phyloP scores from a whole-genome alignment of 257 asterid species.

The Nicotiana otophora region DNA sequence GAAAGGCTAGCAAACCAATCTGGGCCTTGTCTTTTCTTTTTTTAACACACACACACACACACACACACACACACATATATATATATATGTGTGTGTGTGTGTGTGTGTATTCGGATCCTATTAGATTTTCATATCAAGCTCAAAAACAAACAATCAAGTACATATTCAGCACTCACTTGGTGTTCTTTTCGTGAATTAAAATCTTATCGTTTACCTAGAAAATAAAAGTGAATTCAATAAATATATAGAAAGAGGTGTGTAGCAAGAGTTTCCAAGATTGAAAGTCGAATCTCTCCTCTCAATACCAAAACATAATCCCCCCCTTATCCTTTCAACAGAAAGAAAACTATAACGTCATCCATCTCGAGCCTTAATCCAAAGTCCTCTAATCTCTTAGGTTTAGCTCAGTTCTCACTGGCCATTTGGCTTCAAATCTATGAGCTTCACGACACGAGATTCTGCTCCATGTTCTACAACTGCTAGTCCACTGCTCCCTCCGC shows the following conservation, averaged over 20 bases:
- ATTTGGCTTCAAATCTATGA: not conserved
- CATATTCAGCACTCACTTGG: not conserved
- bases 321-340: not conserved
- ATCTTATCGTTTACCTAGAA: not conserved
- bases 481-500: too few species aligned
- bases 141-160: not conserved
- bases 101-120: not conserved
- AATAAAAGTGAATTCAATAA: not conserved
- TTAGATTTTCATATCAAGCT: not conserved
- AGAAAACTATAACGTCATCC: not conserved
- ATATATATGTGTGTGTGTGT: too few species aligned
- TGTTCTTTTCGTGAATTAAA: not conserved
- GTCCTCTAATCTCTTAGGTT: not conserved
- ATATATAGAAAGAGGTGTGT: not conserved
- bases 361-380: not conserved
- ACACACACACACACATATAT: not conserved
- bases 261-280: not conserved
- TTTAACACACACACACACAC: not conserved
- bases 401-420: not conserved
- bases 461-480: not conserved
- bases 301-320: not conserved
- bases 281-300: not conserved
- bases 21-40: not conserved
- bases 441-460: not conserved
- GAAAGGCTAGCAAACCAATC: not conserved